phyloP scores from a whole-genome alignment of 805 yeast species.

The Cyberlindnera maclurae region DNA sequence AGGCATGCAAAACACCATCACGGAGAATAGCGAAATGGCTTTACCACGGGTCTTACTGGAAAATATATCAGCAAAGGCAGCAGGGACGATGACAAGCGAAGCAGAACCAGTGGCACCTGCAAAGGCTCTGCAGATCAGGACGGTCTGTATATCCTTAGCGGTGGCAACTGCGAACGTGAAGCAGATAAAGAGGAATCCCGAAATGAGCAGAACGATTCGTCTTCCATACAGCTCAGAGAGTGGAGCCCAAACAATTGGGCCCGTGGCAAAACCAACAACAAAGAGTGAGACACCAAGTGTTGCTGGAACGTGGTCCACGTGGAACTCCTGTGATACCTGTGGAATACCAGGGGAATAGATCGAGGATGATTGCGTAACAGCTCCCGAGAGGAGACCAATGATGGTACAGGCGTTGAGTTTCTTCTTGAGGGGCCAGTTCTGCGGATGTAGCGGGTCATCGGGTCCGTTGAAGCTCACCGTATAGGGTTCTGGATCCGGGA shows the following conservation, averaged over 20 bases:
- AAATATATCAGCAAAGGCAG: conserved; percentile 78
- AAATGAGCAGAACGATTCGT: conserved; percentile 47
- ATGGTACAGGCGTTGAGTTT: conserved; percentile 39
- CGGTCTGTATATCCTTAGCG: conserved; percentile 72
- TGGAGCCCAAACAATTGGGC: conserved; percentile 90
- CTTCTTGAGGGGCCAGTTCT: conserved; percentile 55
- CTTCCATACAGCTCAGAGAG: conserved; percentile 72
- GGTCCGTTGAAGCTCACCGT: conserved; percentile 73
- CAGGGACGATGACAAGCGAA: conserved; percentile 81
- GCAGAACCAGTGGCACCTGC: conserved; percentile 81
- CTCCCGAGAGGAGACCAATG: conserved; percentile 42
- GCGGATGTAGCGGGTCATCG: conserved; percentile 73
- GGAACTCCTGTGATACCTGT: conserved; percentile 42
- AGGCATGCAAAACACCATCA: conserved; percentile 76
- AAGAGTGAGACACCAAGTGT: conserved; percentile 71
- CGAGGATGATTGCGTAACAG: conserved; percentile 75
- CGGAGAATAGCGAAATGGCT: conserved; percentile 66
- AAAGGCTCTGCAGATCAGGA: conserved; percentile 71
- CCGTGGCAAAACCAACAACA: conserved; percentile 88
- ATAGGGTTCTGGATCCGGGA: conserved; percentile 60
- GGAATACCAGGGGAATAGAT: conserved; percentile 59
- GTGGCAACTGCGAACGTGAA: conserved; percentile 72
- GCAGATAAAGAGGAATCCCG: conserved; percentile 47
- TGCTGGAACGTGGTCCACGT: conserved; percentile 61
- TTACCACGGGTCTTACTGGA: conserved; percentile 61